Evolutionary conservation across 73 alveolate species (phyloP), one percentile per base, ranked within the genome.

Genomic region (Paramecium octaurelia): DNA sequence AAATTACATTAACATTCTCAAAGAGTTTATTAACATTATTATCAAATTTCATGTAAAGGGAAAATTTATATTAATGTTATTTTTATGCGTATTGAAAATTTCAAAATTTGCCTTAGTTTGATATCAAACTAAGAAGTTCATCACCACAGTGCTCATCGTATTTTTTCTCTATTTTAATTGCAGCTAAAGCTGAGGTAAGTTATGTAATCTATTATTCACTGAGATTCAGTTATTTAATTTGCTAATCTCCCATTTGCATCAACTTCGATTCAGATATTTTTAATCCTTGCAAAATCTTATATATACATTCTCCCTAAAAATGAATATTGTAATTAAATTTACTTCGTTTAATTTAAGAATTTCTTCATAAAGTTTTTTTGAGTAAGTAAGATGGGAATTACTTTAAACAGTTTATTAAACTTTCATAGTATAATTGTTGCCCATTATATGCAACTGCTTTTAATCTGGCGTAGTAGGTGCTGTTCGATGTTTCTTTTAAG

Each of bases 401-500:
- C 16, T 54, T 18, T 31, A 31, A 27, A 21, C 60, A 36, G 20
- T 54, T 54, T 54, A 4, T 54, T 54, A 54, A 18, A 54, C 69
- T 54, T 54, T 54, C 69, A 54, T 54, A n/a, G 69, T 54, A 3
- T 54, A 54, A 54, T 54, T 54, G 14, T 54, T 54, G 10, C 69
- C 69, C 69, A 54, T 54, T 4, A 54, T 18, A 54, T 54, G 69
- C 21, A 36, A 20, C n/a, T 40, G n/a, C 10, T 40, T 75, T 40
- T 75, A 21, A 18, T 75, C 59, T 14, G 88, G 88, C 1, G 88
- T 75, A n/a, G 59, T 36, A 35, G 88, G 88, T 10, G 88, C 88
- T 34, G 88, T 75, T 40, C 88, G 4, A 20, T 34, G 58, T 75
- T 75, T 75, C 23, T 75, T 75, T 14, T 75, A 18, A 16, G 42